These are phyloP conservation scores for Collybia sp. DNA, from an alignment of 768 basidiomycete genomes.

Conservation along the genomic window DNA sequence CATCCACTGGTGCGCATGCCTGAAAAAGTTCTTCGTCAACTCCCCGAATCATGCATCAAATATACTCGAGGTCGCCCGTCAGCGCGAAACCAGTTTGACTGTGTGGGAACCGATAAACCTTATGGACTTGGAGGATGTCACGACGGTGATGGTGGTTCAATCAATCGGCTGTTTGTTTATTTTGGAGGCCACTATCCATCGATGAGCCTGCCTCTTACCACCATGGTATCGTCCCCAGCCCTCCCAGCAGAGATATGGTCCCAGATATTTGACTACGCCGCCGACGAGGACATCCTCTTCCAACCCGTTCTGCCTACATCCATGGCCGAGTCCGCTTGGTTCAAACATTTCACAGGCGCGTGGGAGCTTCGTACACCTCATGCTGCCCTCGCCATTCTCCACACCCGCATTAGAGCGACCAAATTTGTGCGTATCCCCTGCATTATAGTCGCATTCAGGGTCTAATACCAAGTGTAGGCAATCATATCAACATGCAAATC, in stretches of 20 bases:
- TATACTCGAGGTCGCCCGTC: too few relatives aligned
- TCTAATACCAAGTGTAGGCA: conserved; percentile 34
- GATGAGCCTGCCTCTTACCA: too few relatives aligned
- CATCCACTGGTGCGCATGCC: too few relatives aligned
- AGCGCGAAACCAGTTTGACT: too few relatives aligned
- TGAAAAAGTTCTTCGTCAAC: too few relatives aligned
- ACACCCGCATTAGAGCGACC: conserved; percentile 56
- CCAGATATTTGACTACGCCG: conserved; percentile 65
- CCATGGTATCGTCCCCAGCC: conserved; percentile 11
- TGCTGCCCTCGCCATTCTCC: conserved; percentile 52
- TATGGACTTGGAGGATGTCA: too few relatives aligned
- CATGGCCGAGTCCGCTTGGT: conserved; percentile 67
- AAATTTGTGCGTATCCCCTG: conserved; percentile 51
- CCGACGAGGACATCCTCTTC: conserved; percentile 67
- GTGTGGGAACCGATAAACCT: too few relatives aligned
- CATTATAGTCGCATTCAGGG: too few relatives aligned
- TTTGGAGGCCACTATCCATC: too few relatives aligned
- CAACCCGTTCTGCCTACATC: conserved; percentile 55
- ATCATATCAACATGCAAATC: conserved; percentile 64
- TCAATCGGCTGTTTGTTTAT: too few relatives aligned
- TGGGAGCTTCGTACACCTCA: conserved; percentile 62
- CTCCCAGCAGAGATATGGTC: conserved; percentile 71
- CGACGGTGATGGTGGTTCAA: too few relatives aligned
- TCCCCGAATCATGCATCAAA: too few relatives aligned
- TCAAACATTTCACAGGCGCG: conserved; percentile 36